phyloP scores from a whole-genome alignment of 2,329 filamentous ascomycete species.

The Emericellopsis cladophorae region DNA sequence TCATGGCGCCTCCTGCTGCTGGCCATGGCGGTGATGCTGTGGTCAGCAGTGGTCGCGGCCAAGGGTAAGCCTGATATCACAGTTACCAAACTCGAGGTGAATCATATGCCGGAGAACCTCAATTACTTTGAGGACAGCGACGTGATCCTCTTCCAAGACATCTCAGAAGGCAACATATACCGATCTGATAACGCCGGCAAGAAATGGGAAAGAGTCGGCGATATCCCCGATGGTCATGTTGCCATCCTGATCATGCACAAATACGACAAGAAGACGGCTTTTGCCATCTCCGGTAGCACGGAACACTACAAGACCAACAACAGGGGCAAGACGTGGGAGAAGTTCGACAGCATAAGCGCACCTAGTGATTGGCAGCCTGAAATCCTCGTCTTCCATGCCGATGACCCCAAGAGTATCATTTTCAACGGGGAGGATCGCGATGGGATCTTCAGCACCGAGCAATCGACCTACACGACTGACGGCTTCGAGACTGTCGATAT shows the following conservation, averaged over 20 bases:
- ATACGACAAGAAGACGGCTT: constrained; percentile 66
- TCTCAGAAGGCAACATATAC: constrained; percentile 50
- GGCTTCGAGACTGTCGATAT: constrained; percentile 62
- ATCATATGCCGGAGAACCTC: constrained; percentile 50
- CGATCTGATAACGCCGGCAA: constrained; percentile 72
- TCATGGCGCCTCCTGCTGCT: constrained; percentile 36
- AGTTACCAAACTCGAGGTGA: constrained; percentile 45
- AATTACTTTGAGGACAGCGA: constrained; percentile 90
- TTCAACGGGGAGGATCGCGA: constrained; percentile 65
- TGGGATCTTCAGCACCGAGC: constrained; percentile 49
- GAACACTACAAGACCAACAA: constrained; percentile 78
- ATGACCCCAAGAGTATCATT: constrained; percentile 73
- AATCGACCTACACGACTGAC: constrained; percentile 66
- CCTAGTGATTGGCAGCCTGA: constrained; percentile 39
- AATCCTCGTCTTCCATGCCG: constrained; percentile 66
- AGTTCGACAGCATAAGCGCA: constrained; percentile 51
- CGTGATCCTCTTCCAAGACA: constrained; percentile 63
- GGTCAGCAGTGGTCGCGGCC: constrained; percentile 24
- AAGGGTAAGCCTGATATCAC: constrained; percentile 57
- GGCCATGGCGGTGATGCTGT: constrained; percentile 1
- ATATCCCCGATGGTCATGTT: constrained; percentile 50
- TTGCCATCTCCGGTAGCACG: constrained; percentile 56
- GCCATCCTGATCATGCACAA: constrained; percentile 62
- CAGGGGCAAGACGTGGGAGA: constrained; percentile 67
- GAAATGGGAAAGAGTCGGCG: constrained; percentile 56